Percentiles rank a stretch among this genome's conserved stretches.
These are phyloP conservation scores for Prasinococcaceae sp. DNA, from an alignment of 139 green algal species.

Conservation along the genomic window DNA sequence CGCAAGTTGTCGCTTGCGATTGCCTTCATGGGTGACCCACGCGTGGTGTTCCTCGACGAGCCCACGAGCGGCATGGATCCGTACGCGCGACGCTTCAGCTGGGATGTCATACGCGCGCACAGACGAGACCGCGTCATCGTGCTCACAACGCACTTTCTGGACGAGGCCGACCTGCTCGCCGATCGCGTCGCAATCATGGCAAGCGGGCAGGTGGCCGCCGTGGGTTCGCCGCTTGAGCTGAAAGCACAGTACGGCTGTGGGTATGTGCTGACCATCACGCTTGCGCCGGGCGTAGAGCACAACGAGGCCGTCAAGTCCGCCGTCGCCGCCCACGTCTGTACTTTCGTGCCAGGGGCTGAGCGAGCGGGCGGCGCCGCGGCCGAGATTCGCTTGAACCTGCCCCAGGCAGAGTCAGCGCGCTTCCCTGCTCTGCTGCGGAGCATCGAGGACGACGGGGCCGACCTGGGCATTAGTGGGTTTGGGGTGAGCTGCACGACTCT, in stretches of 20 bases:
- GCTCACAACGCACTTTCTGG: conserved; percentile 25
- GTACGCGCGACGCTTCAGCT: conserved; percentile 64
- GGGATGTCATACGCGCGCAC: conserved; percentile 85
- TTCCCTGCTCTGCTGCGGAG: conserved; percentile 10
- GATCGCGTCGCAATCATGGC: conserved; percentile 25
- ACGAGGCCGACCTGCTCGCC: conserved; percentile 24
- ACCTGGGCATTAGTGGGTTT: conserved; percentile 7
- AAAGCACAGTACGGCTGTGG: conserved; percentile 14
- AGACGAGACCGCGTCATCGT: conserved; percentile 31
- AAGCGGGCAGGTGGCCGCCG: conserved; percentile 9
- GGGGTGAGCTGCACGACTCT: conserved; percentile 15
- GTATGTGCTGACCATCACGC: conserved; percentile 17
- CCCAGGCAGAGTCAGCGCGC: not conserved
- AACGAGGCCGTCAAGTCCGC: too few relatives aligned
- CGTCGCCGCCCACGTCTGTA: too few relatives aligned
- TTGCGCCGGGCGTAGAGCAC: too few relatives aligned
- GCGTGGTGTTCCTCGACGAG: conserved; percentile 85
- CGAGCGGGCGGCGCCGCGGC: not conserved
- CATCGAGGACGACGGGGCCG: conserved; percentile 2
- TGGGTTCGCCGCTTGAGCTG: conserved; percentile 11
- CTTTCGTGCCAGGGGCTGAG: not conserved
- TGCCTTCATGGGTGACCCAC: conserved; percentile 73
- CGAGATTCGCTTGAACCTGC: conserved; percentile 10
- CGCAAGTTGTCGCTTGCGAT: conserved; percentile 49
- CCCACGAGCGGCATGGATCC: conserved; percentile 83